These are phyloP conservation scores for Agarophyton chilense DNA, from an alignment of 23 red algal species.

Conservation along the genomic window DNA sequence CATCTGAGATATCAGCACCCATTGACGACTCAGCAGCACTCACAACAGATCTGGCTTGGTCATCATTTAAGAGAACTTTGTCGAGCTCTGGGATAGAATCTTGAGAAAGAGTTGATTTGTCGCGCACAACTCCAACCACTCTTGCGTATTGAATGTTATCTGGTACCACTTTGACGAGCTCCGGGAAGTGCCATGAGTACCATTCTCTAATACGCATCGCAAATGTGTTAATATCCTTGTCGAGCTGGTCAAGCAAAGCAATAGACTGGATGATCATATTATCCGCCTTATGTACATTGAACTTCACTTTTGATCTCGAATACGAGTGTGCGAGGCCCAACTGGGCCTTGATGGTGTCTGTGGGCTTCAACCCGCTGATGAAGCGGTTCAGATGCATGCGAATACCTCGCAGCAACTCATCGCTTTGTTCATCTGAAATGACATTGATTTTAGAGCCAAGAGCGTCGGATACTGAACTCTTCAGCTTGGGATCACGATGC, in stretches of 20 bases:
- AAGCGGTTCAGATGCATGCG: conserved; percentile 87
- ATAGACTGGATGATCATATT: conserved; percentile 97
- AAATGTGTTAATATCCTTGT: conserved; percentile 99
- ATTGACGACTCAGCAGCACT: conserved; percentile 91
- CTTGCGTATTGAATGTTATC: conserved; percentile 93
- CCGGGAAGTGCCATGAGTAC: conserved; percentile 99
- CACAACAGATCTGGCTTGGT: conserved; percentile 68
- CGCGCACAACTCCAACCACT: conserved; percentile 70
- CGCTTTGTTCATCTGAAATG: conserved; percentile 63
- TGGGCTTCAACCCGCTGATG: conserved; percentile 69
- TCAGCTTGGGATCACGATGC: conserved; percentile 79
- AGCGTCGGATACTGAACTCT: conserved; percentile 72
- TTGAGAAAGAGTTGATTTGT: conserved; percentile 58
- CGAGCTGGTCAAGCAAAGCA: conserved; percentile 91
- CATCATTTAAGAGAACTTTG: conserved; percentile 65
- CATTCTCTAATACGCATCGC: conserved; percentile 98
- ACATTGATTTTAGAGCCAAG: conserved; percentile 52
- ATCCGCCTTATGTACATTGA: conserved; percentile 90
- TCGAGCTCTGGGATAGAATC: conserved; percentile 49
- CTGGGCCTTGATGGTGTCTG: conserved; percentile 88
- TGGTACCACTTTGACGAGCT: conserved; percentile 95
- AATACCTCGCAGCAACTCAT: conserved; percentile 90
- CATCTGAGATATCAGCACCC: conserved; percentile 88
- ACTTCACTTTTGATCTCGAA: conserved; percentile 95
- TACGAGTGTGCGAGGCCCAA: conserved; percentile 96